These are phyloP conservation scores for Kluyveromyces siamensis DNA, from an alignment of 805 yeast species.

Conservation along the genomic window DNA sequence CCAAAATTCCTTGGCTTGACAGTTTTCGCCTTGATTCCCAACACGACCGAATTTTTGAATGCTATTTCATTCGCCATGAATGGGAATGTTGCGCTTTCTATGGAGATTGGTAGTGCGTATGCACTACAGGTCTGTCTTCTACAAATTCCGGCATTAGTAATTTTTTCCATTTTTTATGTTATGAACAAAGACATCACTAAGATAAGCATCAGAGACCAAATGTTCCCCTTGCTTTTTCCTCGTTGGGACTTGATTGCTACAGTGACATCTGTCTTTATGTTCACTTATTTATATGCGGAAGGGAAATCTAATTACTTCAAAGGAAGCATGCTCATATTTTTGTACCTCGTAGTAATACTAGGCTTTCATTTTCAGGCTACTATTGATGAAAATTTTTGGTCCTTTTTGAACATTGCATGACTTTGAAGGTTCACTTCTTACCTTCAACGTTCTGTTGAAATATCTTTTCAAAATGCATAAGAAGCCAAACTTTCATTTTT, in stretches of 20 bases:
- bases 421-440: too few relatives aligned
- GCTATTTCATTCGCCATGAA: conserved; percentile 95
- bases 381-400: conserved; percentile 11
- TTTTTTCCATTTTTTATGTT: conserved; percentile 54
- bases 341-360: conserved; percentile 62
- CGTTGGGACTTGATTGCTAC: conserved; percentile 91
- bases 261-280: conserved; percentile 75
- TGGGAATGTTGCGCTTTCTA: conserved; percentile 91
- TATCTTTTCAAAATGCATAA: too few relatives aligned
- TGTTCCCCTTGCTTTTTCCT: conserved; percentile 84
- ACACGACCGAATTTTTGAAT: conserved; percentile 91
- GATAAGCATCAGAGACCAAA: conserved; percentile 30
- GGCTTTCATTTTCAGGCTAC: conserved; percentile 66
- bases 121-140: conserved; percentile 90
- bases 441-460: too few relatives aligned
- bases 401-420: neutral
- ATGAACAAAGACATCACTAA: conserved; percentile 26
- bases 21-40: conserved; percentile 91
- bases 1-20: conserved; percentile 91
- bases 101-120: conserved; percentile 98
- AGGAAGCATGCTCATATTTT: conserved; percentile 77
- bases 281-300: conserved; percentile 90
- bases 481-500: too few relatives aligned
- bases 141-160: conserved; percentile 85
- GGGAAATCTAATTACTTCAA: conserved; percentile 95